Conservation (phyloP, 1,284 basidiomycete genomes). For the Cryptococcus hybrid region DNA sequence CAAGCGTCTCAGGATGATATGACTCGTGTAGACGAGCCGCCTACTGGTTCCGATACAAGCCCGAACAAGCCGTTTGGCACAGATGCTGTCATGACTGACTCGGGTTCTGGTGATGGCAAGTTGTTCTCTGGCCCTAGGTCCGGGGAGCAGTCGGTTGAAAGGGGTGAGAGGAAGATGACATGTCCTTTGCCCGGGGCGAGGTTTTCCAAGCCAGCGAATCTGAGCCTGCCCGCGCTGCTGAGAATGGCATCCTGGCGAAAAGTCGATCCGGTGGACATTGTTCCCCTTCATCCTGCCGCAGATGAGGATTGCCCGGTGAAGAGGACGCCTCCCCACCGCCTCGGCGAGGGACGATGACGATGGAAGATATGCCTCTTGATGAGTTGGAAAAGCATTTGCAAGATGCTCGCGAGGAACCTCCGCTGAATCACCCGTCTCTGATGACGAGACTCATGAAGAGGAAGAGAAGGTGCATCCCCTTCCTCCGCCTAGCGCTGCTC, state of each 20-base stretch:
- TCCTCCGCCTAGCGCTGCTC: no score
- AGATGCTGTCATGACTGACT: no score
- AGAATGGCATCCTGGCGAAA: slow-evolving; percentile 1
- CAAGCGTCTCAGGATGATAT: slow-evolving; percentile 13
- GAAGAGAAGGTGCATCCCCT: background rate
- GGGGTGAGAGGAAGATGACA: slow-evolving; percentile 8
- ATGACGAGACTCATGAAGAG: background rate
- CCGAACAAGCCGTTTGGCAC: background rate
- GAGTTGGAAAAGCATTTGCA: slow-evolving; percentile 38
- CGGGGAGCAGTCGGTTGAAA: slow-evolving; percentile 11
- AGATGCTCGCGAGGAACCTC: slow-evolving; percentile 2
- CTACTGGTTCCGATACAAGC: background rate
- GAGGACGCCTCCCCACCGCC: slow-evolving; percentile 19
- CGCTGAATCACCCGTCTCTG: no score
- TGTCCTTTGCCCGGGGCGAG: background rate
- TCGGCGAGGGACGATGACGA: slow-evolving; percentile 10
- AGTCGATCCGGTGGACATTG: slow-evolving; percentile 19
- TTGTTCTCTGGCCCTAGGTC: no score
- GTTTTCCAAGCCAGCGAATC: slow-evolving; percentile 12
- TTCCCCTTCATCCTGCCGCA: slow-evolving; percentile 36
- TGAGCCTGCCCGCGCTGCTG: slow-evolving; percentile 10
- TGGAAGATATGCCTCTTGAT: slow-evolving; percentile 25
- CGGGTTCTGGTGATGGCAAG: no score
- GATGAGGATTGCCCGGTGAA: slow-evolving; percentile 4
- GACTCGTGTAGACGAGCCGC: slow-evolving; percentile 15